Evolutionary conservation across 192 early-diverging fungal species (phyloP).

Genomic region (Chytriomyces sp.): DNA sequence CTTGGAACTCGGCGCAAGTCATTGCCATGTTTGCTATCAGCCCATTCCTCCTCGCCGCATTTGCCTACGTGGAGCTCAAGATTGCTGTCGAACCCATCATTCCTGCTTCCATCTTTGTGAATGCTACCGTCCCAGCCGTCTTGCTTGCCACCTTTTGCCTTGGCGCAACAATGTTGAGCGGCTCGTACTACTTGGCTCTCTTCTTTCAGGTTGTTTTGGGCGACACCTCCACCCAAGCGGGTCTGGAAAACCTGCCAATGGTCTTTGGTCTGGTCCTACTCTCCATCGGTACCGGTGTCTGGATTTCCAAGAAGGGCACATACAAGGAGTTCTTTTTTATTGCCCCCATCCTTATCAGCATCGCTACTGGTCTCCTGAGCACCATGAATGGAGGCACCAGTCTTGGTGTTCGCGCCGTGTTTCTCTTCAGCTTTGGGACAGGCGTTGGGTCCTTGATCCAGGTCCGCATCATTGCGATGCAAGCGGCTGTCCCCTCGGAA

Average conservation of each 20-base stretch:
- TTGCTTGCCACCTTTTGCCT: slow-evolving; percentile 40
- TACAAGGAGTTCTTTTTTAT: slow-evolving; percentile 67
- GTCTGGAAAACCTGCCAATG: slow-evolving; percentile 73
- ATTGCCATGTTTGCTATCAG: slow-evolving; percentile 69
- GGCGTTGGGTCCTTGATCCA: slow-evolving; percentile 79
- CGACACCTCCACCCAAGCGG: slow-evolving; percentile 71
- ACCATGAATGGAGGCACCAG: slow-evolving; percentile 57
- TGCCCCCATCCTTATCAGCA: slow-evolving; percentile 62
- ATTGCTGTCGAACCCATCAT: slow-evolving; percentile 72
- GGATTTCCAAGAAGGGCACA: slow-evolving; percentile 49
- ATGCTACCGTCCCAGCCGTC: slow-evolving; percentile 45
- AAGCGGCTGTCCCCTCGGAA: slow-evolving; percentile 63
- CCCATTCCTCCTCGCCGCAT: slow-evolving; percentile 59
- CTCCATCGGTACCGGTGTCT: slow-evolving; percentile 65
- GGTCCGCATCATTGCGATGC: slow-evolving; percentile 72
- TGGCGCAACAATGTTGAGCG: slow-evolving; percentile 47
- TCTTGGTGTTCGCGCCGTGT: slow-evolving; percentile 56
- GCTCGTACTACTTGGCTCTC: slow-evolving; percentile 73
- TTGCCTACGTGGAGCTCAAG: slow-evolving; percentile 66
- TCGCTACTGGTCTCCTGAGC: slow-evolving; percentile 68
- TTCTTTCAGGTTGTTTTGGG: slow-evolving; percentile 84
- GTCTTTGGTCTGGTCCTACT: slow-evolving; percentile 72
- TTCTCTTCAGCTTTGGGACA: slow-evolving; percentile 69
- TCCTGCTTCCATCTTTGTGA: slow-evolving; percentile 61
- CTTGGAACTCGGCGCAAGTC: slow-evolving; percentile 61